Percentiles rank a stretch among this genome's conserved stretches.
Evolutionary conservation across 2,329 filamentous ascomycete species (phyloP).

Genomic region (Scedosporium aurantiacum): DNA sequence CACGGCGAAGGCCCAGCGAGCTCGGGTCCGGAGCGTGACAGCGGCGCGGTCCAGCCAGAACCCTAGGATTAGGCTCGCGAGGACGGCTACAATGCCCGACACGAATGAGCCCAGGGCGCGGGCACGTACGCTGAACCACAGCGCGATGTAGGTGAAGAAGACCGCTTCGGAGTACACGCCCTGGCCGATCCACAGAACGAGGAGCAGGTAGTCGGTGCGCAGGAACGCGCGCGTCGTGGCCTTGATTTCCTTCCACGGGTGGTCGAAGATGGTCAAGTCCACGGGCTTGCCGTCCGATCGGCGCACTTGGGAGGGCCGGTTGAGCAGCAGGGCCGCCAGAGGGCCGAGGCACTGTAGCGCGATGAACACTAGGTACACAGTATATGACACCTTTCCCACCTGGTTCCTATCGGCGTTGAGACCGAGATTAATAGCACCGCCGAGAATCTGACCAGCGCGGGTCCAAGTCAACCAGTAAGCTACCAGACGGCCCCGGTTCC

Average conservation of each 20-base stretch:
- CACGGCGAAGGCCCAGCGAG: slow-evolving; percentile 41
- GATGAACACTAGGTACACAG: slow-evolving; percentile 60
- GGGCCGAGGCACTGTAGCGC: slow-evolving; percentile 56
- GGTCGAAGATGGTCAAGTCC: slow-evolving; percentile 43
- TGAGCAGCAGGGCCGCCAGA: slow-evolving; percentile 53
- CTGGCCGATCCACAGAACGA: slow-evolving; percentile 58
- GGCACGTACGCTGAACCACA: slow-evolving; percentile 61
- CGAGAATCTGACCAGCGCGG: slow-evolving; percentile 56
- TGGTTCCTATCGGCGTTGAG: slow-evolving; percentile 44
- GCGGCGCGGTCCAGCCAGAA: slow-evolving; percentile 50
- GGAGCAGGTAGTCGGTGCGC: slow-evolving; percentile 49
- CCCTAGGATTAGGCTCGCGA: slow-evolving; percentile 54
- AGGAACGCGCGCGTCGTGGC: slow-evolving; percentile 48
- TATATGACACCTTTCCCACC: slow-evolving; percentile 57
- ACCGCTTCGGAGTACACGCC: slow-evolving; percentile 62
- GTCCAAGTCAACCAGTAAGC: slow-evolving; percentile 55
- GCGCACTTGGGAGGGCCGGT: slow-evolving; percentile 48
- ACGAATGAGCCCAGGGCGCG: slow-evolving; percentile 61
- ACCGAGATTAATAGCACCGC: slow-evolving; percentile 60
- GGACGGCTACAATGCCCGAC: slow-evolving; percentile 55
- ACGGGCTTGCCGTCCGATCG: slow-evolving; percentile 54
- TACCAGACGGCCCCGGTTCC: slow-evolving; percentile 53
- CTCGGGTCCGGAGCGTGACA: slow-evolving; percentile 41
- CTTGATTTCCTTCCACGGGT: slow-evolving; percentile 48
- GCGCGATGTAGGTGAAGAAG: slow-evolving; percentile 54